Evolutionary conservation across 139 green algal species (phyloP).

Genomic region (Deuterostichococcus epilithicus): DNA sequence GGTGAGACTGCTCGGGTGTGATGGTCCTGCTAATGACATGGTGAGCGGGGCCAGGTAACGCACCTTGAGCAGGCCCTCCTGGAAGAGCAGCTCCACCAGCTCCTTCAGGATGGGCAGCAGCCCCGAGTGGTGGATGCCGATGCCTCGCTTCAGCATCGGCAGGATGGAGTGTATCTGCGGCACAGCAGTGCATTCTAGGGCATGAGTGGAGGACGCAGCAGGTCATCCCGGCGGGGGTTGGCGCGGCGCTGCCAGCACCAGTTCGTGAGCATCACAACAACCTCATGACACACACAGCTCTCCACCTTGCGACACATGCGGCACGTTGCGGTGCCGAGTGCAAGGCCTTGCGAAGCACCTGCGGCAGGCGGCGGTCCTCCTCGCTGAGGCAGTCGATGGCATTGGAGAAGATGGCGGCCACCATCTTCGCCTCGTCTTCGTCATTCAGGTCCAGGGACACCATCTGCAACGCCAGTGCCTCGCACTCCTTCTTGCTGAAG

Average conservation of each 20-base stretch:
- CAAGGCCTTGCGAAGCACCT: too few relatives aligned
- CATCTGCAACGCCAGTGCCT: constrained; percentile 54
- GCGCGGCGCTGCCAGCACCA: neutral
- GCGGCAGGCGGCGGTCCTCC: constrained; percentile 57
- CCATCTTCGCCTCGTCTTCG: constrained; percentile 40
- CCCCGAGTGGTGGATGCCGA: constrained; percentile 73
- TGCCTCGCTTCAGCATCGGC: constrained; percentile 56
- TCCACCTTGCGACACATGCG: too few relatives aligned
- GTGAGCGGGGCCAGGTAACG: neutral
- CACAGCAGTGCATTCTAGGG: neutral
- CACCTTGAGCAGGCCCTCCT: constrained; percentile 70
- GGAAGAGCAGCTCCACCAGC: constrained; percentile 79
- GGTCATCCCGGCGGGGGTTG: neutral
- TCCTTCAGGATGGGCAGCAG: constrained; percentile 82
- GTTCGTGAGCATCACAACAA: neutral
- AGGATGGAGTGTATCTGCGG: constrained; percentile 30
- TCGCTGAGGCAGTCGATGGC: constrained; percentile 62
- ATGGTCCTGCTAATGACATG: too few relatives aligned
- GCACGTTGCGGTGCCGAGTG: too few relatives aligned
- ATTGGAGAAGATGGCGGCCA: constrained; percentile 58
- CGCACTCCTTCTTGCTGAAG: constrained; percentile 73
- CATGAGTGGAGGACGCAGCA: too few relatives aligned
- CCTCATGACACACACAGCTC: too few relatives aligned
- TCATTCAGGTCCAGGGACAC: constrained; percentile 28
- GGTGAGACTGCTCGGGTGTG: too few relatives aligned